Evolutionary conservation across 2,329 filamentous ascomycete species (phyloP), one percentile per base, ranked within the genome.

Genomic region (Pseudogymnoascus sp.): DNA sequence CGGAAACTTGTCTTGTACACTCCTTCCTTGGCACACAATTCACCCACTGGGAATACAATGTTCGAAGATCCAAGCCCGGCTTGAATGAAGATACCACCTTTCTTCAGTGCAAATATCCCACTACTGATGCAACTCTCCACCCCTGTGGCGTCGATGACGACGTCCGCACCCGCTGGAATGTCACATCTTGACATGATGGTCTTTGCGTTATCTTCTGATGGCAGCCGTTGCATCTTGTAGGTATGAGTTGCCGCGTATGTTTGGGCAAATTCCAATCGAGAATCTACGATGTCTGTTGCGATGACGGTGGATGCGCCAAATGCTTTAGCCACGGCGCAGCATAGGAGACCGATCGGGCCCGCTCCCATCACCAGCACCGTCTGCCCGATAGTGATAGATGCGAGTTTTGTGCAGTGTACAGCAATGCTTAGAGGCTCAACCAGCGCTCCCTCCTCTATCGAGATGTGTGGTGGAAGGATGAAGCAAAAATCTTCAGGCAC

Each of bases 61-160:
- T 66, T 38, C 5, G 37, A n/a, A 10, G 19, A 8, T 14, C 64
- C 64, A 60, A 65, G 75, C 73, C 81, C 82, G 1, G 77, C 81
- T 65, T 84, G 81, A 1, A 83, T 78, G 70, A 75, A 82, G 0
- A 75, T 81, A 0, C 79, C 81, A 0, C 81, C 81, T 63, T 76
- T 77, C 66, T 74, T 78, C 1, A 74, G 67, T 1, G 76, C 72
- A 61, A 78, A 76, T 4, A 83, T 72, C 0, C 79, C 80, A 2
- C 75, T 73, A 62, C 81, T 77, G 40, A 84, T 80, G 64, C 79
- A 82, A 1, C 73, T 65, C 66, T 81, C 74, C 0, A 76, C 70
- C 2, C 80, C 81, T 1, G 78, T 79, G 14, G 76, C 77, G 61
- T 82, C 82, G 2, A 84, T 66, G 1, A 83, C 79, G 2, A 80